Conservation (phyloP, 805 yeast genomes). For the Peterozyma xylosa region DNA sequence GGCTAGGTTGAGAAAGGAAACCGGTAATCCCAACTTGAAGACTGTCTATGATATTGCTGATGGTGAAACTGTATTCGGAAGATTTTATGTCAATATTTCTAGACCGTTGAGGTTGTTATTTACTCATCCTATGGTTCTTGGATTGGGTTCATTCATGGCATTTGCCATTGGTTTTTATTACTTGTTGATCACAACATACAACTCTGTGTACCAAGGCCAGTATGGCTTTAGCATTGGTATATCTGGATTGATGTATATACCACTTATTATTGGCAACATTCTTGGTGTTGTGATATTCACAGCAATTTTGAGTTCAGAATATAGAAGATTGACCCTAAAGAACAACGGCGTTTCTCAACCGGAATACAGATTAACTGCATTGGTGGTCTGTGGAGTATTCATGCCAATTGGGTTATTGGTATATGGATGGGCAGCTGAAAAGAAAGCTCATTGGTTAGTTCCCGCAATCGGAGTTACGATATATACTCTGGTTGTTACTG, state of each 20-base stretch:
- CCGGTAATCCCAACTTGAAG: conserved; percentile 50
- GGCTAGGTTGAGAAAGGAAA: conserved; percentile 34
- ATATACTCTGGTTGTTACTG: conserved; percentile 47
- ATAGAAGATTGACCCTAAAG: conserved; percentile 23
- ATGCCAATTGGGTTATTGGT: conserved; percentile 54
- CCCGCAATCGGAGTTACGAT: conserved; percentile 50
- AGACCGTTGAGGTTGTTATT: conserved; percentile 47
- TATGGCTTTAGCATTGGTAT: conserved; percentile 41
- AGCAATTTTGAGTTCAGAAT: conserved; percentile 30
- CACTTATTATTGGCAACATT: conserved; percentile 45
- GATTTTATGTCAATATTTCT: conserved; percentile 33
- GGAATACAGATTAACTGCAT: conserved; percentile 48
- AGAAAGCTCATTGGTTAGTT: conserved; percentile 49
- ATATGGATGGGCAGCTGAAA: conserved; percentile 66
- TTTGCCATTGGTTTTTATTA: not conserved
- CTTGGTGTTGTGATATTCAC: conserved; percentile 44
- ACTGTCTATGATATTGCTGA: conserved; percentile 56
- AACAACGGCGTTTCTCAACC: conserved; percentile 52
- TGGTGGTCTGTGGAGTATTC: conserved; percentile 38
- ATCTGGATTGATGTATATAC: conserved; percentile 50
- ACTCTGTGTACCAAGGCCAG: not conserved
- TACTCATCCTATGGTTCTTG: conserved; percentile 57
- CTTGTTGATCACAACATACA: not conserved
- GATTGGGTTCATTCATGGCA: conserved; percentile 41
- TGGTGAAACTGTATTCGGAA: conserved; percentile 30